Percentiles rank a stretch among this genome's conserved stretches.
Evolutionary conservation across 2,329 filamentous ascomycete genomes (phyloP).

Genomic region (Colletotrichum sp.): DNA sequence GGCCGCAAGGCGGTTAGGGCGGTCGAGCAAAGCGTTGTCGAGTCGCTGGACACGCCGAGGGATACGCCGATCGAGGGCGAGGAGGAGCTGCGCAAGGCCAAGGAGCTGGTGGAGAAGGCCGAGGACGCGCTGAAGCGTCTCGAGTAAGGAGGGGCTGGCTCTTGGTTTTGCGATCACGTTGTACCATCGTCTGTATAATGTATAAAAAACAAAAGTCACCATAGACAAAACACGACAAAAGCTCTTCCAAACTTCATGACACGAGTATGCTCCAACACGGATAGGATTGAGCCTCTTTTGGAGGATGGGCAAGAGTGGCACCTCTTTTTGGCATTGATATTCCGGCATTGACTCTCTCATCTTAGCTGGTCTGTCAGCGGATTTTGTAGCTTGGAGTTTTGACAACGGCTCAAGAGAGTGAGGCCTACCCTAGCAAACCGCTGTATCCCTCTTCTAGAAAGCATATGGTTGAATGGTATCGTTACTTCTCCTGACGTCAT

Average conservation of each 20-base stretch:
- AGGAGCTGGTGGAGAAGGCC: conserved; percentile 53
- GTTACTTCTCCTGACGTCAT: background rate
- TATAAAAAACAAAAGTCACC: conserved; percentile 7
- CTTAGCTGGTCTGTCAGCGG: background rate
- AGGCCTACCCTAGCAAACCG: conserved; percentile 11
- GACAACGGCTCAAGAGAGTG: background rate
- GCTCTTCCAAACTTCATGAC: background rate
- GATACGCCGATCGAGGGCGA: conserved; percentile 26
- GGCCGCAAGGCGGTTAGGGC: conserved; percentile 66
- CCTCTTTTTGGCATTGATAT: background rate
- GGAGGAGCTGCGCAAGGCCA: conserved; percentile 43
- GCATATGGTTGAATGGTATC: background rate
- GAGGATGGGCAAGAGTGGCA: background rate
- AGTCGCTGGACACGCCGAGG: conserved; percentile 45
- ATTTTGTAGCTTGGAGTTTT: background rate
- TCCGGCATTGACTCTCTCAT: background rate
- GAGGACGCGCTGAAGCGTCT: conserved; percentile 53
- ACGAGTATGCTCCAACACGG: background rate
- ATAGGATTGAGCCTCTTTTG: background rate
- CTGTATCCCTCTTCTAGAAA: background rate
- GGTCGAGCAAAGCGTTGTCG: conserved; percentile 57
- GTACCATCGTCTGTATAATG: conserved; percentile 21
- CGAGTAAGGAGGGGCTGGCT: conserved; percentile 40
- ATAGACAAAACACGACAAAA: background rate
- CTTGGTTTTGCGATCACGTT: background rate